Evolutionary conservation across 495 filamentous ascomycete species (phyloP).

Genomic region (Podospora bellae-mahoneyi): DNA sequence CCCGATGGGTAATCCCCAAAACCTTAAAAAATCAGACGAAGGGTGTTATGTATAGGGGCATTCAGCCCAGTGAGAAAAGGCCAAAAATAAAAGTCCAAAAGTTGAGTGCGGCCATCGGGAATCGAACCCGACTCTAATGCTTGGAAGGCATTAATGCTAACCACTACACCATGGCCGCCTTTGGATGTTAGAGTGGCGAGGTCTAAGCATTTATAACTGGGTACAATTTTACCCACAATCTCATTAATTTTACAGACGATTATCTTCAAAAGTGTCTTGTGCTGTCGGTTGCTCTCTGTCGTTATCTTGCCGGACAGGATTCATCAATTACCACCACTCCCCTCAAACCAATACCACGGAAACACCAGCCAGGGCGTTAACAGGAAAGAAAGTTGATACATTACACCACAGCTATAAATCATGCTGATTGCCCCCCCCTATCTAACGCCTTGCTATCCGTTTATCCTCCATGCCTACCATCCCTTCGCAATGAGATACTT

Average conservation of each 20-base stretch:
- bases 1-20: background rate
- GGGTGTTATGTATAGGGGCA: background rate
- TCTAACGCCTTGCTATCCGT: slow-evolving; percentile 21
- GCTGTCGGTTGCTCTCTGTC: too few relatives aligned
- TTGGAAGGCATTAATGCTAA: slow-evolving; percentile 24
- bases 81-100: slow-evolving; percentile 10
- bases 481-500: slow-evolving; percentile 15
- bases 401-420: background rate
- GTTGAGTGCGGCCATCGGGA: slow-evolving; percentile 16
- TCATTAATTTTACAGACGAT: too few relatives aligned
- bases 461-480: background rate
- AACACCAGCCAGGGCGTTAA: background rate
- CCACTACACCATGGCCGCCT: slow-evolving; percentile 23
- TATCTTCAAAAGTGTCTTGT: too few relatives aligned
- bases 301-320: background rate
- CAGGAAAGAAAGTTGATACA: background rate
- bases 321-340: background rate
- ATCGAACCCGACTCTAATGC: slow-evolving; percentile 23
- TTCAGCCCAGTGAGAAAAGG: too few relatives aligned
- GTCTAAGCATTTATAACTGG: background rate
- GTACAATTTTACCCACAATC: too few relatives aligned
- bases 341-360: background rate
- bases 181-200: background rate
- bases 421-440: slow-evolving; percentile 12
- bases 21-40: background rate